Evolutionary conservation across 1,139 yeast species (phyloP).

Genomic region (Taphrina betulina): DNA sequence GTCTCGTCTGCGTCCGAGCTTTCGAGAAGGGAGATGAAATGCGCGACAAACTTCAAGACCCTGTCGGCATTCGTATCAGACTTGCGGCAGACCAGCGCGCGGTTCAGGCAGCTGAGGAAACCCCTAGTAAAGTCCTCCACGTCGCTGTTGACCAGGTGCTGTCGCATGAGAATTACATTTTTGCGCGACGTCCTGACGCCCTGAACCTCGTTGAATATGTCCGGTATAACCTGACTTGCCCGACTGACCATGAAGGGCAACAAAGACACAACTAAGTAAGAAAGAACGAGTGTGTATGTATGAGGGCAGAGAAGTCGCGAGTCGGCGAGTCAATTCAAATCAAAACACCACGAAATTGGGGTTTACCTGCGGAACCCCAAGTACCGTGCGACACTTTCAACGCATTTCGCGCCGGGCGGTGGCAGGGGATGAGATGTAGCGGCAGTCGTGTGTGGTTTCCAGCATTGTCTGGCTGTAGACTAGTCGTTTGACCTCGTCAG

Average conservation of each 20-base stretch:
- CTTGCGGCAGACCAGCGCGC: constrained; percentile 65
- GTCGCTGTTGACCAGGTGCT: constrained; percentile 8
- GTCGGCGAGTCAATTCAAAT: too few species aligned
- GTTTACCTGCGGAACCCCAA: too few species aligned
- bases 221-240: background rate
- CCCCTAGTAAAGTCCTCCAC: constrained; percentile 2
- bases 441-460: too few species aligned
- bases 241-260: constrained; percentile 12
- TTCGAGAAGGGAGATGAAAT: constrained; percentile 36
- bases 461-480: too few species aligned
- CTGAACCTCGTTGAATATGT: constrained; percentile 21
- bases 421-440: too few species aligned
- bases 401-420: too few species aligned
- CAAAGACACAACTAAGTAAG: too few species aligned
- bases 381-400: too few species aligned
- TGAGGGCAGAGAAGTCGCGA: too few species aligned
- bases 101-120: constrained; percentile 20
- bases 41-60: constrained; percentile 59
- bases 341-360: too few species aligned
- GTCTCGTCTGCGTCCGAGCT: constrained; percentile 19
- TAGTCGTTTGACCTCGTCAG: too few species aligned
- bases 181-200: constrained; percentile 20
- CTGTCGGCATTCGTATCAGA: constrained; percentile 75
- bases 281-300: too few species aligned
- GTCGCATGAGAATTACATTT: constrained; percentile 19